Percentiles rank a stretch among this genome's conserved stretches.
Evolutionary conservation across 1,284 basidiomycete species (phyloP).

Genomic region (Mycena sp.): DNA sequence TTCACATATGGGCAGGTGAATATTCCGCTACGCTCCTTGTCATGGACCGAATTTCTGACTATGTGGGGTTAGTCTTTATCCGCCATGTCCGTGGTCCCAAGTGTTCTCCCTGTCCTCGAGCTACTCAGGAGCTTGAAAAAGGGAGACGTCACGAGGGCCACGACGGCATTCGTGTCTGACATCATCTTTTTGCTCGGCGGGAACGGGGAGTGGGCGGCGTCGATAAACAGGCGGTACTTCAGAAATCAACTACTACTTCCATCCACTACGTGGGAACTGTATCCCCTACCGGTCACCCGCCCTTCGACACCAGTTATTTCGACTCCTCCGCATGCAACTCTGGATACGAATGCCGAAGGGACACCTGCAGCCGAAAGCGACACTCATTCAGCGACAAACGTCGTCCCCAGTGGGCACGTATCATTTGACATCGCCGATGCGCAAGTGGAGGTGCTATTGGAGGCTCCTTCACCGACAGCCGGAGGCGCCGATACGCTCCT

Average conservation of each 20-base stretch:
- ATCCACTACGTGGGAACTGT: too few species aligned
- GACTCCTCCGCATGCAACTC: too few species aligned
- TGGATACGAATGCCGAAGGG: too few species aligned
- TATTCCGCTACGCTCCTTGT: background rate
- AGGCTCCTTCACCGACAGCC: too few species aligned
- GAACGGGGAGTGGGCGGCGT: background rate
- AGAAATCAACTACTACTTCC: background rate
- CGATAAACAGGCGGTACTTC: background rate
- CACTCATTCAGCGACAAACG: too few species aligned
- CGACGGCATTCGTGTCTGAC: too few species aligned
- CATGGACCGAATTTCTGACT: background rate
- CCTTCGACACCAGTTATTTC: too few species aligned
- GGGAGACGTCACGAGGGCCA: background rate
- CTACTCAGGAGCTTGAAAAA: background rate
- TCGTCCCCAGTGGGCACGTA: too few species aligned
- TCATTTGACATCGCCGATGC: too few species aligned
- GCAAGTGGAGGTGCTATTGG: too few species aligned
- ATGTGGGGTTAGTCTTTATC: background rate
- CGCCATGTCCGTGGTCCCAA: background rate
- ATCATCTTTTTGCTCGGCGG: background rate
- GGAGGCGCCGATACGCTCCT: too few species aligned
- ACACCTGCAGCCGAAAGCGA: background rate
- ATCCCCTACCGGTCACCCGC: too few species aligned
- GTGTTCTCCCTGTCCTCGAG: background rate
- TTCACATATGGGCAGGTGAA: constrained; percentile 11